Percentiles rank a stretch among this genome's conserved stretches.
These are phyloP conservation scores for Diplosphaera chodatii DNA, from an alignment of 139 green algal genomes.

Conservation along the genomic window DNA sequence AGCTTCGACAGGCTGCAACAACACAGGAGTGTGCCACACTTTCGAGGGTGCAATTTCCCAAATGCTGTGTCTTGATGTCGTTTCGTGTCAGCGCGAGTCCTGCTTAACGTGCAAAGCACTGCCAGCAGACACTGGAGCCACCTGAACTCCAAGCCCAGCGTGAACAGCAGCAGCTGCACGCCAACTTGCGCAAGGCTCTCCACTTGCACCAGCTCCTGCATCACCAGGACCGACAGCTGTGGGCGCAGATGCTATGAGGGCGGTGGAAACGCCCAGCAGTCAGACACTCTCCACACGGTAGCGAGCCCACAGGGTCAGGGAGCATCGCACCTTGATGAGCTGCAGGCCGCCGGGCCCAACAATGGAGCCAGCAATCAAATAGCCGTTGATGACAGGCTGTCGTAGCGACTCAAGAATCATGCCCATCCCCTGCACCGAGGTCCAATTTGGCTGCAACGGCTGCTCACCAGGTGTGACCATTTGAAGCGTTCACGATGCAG, in stretches of 20 bases:
- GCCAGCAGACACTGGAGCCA: too few relatives aligned
- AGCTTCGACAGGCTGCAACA: slow-evolving; percentile 57
- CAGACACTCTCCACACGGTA: too few relatives aligned
- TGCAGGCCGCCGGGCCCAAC: slow-evolving; percentile 86
- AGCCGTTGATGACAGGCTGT: slow-evolving; percentile 93
- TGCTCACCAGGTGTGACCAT: background rate
- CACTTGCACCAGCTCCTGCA: slow-evolving; percentile 77
- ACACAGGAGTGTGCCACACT: too few relatives aligned
- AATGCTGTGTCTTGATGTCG: too few relatives aligned
- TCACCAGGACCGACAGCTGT: background rate
- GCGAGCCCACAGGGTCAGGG: background rate
- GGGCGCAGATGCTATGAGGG: too few relatives aligned
- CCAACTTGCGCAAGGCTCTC: slow-evolving; percentile 93
- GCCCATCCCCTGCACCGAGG: slow-evolving; percentile 47
- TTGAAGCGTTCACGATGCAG: background rate
- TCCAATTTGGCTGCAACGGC: background rate
- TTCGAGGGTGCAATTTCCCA: too few relatives aligned
- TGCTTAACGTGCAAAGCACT: too few relatives aligned
- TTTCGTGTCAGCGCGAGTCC: too few relatives aligned
- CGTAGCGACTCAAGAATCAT: slow-evolving; percentile 63
- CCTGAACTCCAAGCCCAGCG: slow-evolving; percentile 88
- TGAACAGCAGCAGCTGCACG: slow-evolving; percentile 93
- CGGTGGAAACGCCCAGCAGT: too few relatives aligned
- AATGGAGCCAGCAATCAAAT: slow-evolving; percentile 86
- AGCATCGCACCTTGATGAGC: slow-evolving; percentile 52